Base-by-base conservation (phyloP, 164 flowering plant genomes). In the Tetrastigma voinierianum region DNA sequence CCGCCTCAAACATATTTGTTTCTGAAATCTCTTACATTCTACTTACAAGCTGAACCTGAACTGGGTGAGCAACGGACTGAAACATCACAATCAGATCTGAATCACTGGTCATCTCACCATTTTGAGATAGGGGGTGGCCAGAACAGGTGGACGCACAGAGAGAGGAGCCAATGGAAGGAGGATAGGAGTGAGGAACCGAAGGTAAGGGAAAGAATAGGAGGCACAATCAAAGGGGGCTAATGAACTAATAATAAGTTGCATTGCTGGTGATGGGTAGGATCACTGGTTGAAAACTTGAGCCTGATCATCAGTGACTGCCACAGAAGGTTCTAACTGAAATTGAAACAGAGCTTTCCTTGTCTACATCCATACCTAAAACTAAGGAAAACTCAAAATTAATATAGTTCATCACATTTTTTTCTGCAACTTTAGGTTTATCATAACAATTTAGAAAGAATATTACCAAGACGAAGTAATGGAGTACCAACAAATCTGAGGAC, bases 1-100 rank as follows among this genome's bases (percentile, higher is more conserved):
- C 45, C 94, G 73, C 69, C 99, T 61, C 87, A 79, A 4, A 77
- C 85, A 62, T 25, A 77, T 67, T 68, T 83, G 78, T 91, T 73
- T 95, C 98, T 1, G 99, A 86, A 25, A 95, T 72, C 72, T 90
- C 94, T n/a, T n/a, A 67, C 87, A 90, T 1, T 80, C 91, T 32
- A 47, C 75, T 2, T n/a, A n/a, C n/a, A n/a, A n/a, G 79, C 57
- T 17, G 73, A 66, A 32, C 69, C 72, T 15, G 69, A 40, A 46
- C 73, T 53, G n/a, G 73, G 21, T 13, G 46, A 67, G 14, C 46
- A 8, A 10, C 66, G 70, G 9, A 70, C 76, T 2, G 71, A 66
- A 16, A 78, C 91, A 45, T 88, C 90, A 1, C 59, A 20, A 12
- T 85, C 95, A 9, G 92, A 60, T 83, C 97, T 0, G 89, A 84